phyloP scores from a whole-genome alignment of 257 asterid genomes.

The Hygrophila difformis region DNA sequence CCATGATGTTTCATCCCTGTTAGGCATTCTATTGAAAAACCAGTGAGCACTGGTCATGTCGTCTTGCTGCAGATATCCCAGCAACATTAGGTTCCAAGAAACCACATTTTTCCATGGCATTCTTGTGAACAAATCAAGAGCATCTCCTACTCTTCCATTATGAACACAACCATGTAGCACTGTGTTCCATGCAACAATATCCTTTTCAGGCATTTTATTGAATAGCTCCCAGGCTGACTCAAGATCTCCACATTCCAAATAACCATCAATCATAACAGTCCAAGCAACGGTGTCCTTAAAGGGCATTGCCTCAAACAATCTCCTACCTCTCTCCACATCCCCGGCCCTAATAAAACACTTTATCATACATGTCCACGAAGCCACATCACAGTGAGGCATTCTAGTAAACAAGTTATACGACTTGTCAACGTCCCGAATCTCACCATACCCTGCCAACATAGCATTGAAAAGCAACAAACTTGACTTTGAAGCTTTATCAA shows the following conservation, averaged over 20 bases:
- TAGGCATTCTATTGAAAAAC: slow-evolving; percentile 46
- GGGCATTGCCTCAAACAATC: slow-evolving; percentile 57
- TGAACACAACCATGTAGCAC: slow-evolving; percentile 53
- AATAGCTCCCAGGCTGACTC: slow-evolving; percentile 47
- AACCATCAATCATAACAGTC: slow-evolving; percentile 74
- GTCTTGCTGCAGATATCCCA: slow-evolving; percentile 45
- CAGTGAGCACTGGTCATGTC: slow-evolving; percentile 27
- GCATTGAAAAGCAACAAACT: slow-evolving; percentile 38
- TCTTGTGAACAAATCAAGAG: slow-evolving; percentile 34
- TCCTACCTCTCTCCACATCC: slow-evolving; percentile 43
- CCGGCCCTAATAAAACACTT: slow-evolving; percentile 45
- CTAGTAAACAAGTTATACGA: slow-evolving; percentile 31
- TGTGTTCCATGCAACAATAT: slow-evolving; percentile 65
- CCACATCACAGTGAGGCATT: slow-evolving; percentile 41
- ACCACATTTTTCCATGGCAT: slow-evolving; percentile 44
- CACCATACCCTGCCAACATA: slow-evolving; percentile 50
- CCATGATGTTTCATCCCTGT: slow-evolving; percentile 55
- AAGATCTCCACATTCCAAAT: slow-evolving; percentile 35
- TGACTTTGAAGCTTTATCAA: slow-evolving; percentile 29
- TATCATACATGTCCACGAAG: slow-evolving; percentile 73
- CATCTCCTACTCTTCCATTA: slow-evolving; percentile 31
- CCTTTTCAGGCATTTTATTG: slow-evolving; percentile 44
- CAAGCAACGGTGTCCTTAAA: slow-evolving; percentile 62
- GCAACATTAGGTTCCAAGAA: slow-evolving; percentile 60
- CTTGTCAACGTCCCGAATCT: slow-evolving; percentile 21